Evolutionary conservation across 2,329 filamentous ascomycete genomes (phyloP).

Genomic region (Cladobotryum protrusum): DNA sequence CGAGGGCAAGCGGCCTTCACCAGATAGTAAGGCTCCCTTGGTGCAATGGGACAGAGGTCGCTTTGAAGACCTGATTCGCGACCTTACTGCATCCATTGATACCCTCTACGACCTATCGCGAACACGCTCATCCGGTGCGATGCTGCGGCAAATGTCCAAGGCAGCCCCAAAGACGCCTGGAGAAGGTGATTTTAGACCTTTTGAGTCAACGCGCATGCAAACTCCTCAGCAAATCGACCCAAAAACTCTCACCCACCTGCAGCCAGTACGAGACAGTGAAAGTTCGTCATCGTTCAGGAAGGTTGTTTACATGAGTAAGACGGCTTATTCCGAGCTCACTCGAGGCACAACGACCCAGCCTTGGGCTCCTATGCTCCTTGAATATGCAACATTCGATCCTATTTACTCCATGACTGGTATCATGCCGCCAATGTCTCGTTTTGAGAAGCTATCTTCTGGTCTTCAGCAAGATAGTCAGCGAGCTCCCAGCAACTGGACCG

Average conservation of each 20-base stretch:
- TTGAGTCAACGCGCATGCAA: conserved; percentile 55
- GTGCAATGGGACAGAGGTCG: conserved; percentile 64
- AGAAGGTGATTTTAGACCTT: conserved; percentile 43
- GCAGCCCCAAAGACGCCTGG: conserved; percentile 25
- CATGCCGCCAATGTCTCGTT: conserved; percentile 57
- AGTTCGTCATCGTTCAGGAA: conserved; percentile 33
- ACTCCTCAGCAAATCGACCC: conserved; percentile 57
- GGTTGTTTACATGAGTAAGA: conserved; percentile 44
- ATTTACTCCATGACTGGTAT: conserved; percentile 58
- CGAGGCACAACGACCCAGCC: conserved; percentile 36
- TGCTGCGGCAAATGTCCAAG: conserved; percentile 26
- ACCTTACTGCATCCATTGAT: conserved; percentile 72
- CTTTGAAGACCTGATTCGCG: conserved; percentile 68
- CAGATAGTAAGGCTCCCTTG: conserved; percentile 49
- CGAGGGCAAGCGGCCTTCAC: conserved; percentile 33
- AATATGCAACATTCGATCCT: conserved; percentile 61
- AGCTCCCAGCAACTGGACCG: conserved; percentile 51
- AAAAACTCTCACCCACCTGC: conserved; percentile 43
- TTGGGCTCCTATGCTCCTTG: conserved; percentile 57
- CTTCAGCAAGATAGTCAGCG: conserved; percentile 49
- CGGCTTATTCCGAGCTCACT: conserved; percentile 44
- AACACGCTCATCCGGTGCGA: conserved; percentile 47
- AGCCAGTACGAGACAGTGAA: conserved; percentile 31
- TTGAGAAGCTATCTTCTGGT: conserved; percentile 56
- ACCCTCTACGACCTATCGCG: conserved; percentile 71